Evolutionary conservation across 2,329 filamentous ascomycete species (phyloP).

Genomic region (Diplodia mutila): DNA sequence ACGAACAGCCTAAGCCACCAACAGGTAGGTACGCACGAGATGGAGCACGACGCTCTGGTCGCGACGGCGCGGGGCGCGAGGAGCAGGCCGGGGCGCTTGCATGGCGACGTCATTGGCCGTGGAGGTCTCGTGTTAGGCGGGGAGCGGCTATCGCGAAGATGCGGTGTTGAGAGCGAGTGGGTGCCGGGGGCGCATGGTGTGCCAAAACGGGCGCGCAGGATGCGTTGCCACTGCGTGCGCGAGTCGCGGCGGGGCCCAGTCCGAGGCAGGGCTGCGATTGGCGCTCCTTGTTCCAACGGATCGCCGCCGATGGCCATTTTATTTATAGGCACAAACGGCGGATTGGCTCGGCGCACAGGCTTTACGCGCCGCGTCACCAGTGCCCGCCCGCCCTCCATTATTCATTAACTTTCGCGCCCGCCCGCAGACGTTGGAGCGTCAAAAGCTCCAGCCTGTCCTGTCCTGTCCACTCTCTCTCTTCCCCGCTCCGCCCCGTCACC

Average conservation of each 20-base stretch:
- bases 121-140: conserved; percentile 9
- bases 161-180: conserved; percentile 19
- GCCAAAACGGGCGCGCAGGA: conserved; percentile 23
- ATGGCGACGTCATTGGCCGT: conserved; percentile 18
- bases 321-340: conserved; percentile 11
- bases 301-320: conserved; percentile 12
- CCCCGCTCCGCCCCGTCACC: conserved; percentile 21
- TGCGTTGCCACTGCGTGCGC: conserved; percentile 20
- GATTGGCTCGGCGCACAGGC: conserved; percentile 21
- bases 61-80: conserved; percentile 12
- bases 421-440: background rate
- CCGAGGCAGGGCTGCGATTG: conserved; percentile 17
- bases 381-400: conserved; percentile 17
- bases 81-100: background rate
- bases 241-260: conserved; percentile 13
- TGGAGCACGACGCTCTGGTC: conserved; percentile 21
- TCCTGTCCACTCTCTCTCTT: background rate
- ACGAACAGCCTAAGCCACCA: conserved; percentile 20
- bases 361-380: conserved; percentile 24
- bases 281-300: conserved; percentile 21
- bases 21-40: conserved; percentile 13
- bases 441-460: background rate
- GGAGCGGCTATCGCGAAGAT: conserved; percentile 11
- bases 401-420: conserved; percentile 23
- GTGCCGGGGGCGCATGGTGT: conserved; percentile 8